Evolutionary conservation across 257 asterid genomes (phyloP).

Genomic region (Nicotiana otophora): DNA sequence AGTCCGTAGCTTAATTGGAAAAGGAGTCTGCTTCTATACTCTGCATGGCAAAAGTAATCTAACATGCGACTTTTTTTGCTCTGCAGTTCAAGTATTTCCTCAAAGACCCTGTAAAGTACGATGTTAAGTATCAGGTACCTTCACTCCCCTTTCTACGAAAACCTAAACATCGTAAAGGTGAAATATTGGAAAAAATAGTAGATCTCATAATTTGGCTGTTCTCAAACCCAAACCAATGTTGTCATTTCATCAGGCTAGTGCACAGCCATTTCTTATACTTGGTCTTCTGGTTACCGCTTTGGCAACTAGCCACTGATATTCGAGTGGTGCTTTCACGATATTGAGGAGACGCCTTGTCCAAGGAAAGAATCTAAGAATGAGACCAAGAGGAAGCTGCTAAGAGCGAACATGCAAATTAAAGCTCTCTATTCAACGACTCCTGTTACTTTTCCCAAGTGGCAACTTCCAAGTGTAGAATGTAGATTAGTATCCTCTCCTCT

Average conservation of each 20-base stretch:
- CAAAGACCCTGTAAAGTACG: slow-evolving; percentile 43
- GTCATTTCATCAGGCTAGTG: slow-evolving; percentile 81
- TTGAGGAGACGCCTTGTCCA: background rate
- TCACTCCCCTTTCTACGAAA: background rate
- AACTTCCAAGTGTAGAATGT: background rate
- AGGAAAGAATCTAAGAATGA: background rate
- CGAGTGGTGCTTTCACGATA: background rate
- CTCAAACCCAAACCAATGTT: background rate
- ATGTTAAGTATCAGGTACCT: slow-evolving; percentile 77
- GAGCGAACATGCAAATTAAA: background rate
- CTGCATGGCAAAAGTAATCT: background rate
- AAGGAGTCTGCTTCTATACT: background rate
- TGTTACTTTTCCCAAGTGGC: background rate
- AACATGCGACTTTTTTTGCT: background rate
- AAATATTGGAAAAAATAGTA: background rate
- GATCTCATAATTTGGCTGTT: background rate
- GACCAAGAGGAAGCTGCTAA: background rate
- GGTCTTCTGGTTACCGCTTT: slow-evolving; percentile 86
- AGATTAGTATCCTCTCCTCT: background rate
- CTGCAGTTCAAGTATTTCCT: slow-evolving; percentile 51
- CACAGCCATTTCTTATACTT: slow-evolving; percentile 91
- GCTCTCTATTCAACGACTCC: background rate
- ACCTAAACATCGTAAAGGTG: background rate
- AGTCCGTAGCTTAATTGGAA: background rate
- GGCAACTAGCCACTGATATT: slow-evolving; percentile 68